Percentiles rank a stretch among this genome's conserved stretches.
Conservation (phyloP, 495 filamentous ascomycete genomes). For the Annulohypoxylon maeteangense region DNA sequence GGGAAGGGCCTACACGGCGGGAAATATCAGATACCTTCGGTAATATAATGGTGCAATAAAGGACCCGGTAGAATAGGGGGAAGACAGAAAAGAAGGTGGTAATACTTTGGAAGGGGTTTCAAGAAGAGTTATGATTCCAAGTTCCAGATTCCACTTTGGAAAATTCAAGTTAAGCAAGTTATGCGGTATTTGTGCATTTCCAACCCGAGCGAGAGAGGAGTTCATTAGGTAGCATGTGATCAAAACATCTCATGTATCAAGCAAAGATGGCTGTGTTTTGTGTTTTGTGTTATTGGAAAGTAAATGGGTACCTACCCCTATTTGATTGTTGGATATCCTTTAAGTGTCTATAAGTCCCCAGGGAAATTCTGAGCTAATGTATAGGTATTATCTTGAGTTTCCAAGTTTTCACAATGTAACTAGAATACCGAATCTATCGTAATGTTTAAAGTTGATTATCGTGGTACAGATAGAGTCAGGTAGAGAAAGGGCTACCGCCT, state of each 20-base stretch:
- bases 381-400: background rate
- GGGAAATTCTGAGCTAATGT: background rate
- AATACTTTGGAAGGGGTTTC: constrained; percentile 10
- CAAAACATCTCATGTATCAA: constrained; percentile 28
- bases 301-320: constrained; percentile 15
- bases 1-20: constrained; percentile 48
- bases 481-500: background rate
- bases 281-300: constrained; percentile 32
- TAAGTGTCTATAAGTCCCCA: constrained; percentile 18
- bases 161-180: constrained; percentile 26
- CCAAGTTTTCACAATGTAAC: background rate
- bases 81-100: constrained; percentile 4
- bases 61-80: background rate
- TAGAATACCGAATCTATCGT: background rate
- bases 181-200: constrained; percentile 42
- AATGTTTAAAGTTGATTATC: background rate
- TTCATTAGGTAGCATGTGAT: constrained; percentile 43
- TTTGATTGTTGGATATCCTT: constrained; percentile 19
- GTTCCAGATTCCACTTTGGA: constrained; percentile 2
- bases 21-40: constrained; percentile 62
- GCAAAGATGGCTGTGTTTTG: constrained; percentile 28
- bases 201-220: constrained; percentile 39
- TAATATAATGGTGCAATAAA: constrained; percentile 61
- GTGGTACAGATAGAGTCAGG: background rate
- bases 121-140: constrained; percentile 22